Evolutionary conservation across 805 yeast genomes (phyloP).

Genomic region (Wickerhamomyces alni): DNA sequence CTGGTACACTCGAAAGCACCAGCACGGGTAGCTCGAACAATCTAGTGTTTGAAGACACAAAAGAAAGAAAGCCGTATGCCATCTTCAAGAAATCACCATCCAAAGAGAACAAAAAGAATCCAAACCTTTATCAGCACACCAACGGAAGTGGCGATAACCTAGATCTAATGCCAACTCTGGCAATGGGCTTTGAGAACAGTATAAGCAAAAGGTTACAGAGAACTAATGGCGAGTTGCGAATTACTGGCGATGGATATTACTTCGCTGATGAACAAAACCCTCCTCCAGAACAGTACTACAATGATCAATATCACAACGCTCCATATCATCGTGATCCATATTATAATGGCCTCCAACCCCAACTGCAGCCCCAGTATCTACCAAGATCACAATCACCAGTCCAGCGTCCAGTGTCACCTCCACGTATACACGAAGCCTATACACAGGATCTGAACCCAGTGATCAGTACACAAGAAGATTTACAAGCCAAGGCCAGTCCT

Average conservation of each 20-base stretch:
- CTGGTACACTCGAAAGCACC: too few relatives aligned
- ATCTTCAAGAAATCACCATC: background rate
- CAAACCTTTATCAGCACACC: slow-evolving; percentile 8
- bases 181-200: slow-evolving; percentile 23
- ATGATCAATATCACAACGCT: background rate
- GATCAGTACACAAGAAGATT: too few relatives aligned
- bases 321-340: background rate
- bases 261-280: slow-evolving; percentile 1
- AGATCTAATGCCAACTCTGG: slow-evolving; percentile 23
- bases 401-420: too few relatives aligned
- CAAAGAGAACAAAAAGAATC: background rate
- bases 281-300: background rate
- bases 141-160: slow-evolving; percentile 17
- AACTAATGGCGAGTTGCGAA: slow-evolving; percentile 18
- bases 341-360: background rate
- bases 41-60: background rate
- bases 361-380: background rate
- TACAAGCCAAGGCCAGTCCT: too few relatives aligned
- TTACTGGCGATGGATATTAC: slow-evolving; percentile 20
- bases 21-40: background rate
- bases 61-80: background rate
- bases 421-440: too few relatives aligned
- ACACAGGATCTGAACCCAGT: too few relatives aligned
- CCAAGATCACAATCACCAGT: background rate
- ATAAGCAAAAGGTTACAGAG: slow-evolving; percentile 11